Conservation (phyloP, 768 basidiomycete species). For the Fomitopsis pulvina region DNA sequence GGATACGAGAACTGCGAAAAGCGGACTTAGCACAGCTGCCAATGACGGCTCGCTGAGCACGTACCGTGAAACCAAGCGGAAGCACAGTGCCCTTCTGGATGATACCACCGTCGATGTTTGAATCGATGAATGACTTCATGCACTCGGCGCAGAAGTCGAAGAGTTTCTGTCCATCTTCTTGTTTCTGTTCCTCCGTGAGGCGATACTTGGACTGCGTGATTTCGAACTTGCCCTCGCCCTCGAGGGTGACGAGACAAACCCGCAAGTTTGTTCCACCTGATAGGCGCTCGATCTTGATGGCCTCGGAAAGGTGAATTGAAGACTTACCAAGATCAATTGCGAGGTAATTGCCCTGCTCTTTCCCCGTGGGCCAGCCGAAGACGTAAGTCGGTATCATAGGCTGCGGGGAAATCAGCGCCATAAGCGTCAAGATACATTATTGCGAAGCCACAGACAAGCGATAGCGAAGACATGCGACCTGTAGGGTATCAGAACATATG, state of each 20-base stretch:
- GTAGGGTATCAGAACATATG: too few species aligned
- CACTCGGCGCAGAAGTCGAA: conserved; percentile 99
- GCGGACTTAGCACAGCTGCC: not conserved
- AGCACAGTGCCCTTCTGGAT: conserved; percentile 51
- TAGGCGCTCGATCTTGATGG: not conserved
- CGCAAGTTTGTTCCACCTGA: conserved; percentile 95
- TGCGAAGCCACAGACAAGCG: too few species aligned
- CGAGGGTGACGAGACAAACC: conserved; percentile 90
- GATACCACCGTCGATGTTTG: conserved; percentile 50
- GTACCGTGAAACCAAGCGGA: conserved; percentile 89
- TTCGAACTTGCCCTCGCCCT: conserved; percentile 94
- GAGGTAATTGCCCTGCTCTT: conserved; percentile 85
- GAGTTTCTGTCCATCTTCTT: conserved; percentile 89
- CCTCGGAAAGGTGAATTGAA: not conserved
- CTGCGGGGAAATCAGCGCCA: conserved; percentile 31
- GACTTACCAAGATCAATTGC: conserved; percentile 81
- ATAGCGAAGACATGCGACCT: too few species aligned
- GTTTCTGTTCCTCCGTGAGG: conserved; percentile 95
- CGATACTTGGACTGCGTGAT: conserved; percentile 97
- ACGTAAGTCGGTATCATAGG: conserved; percentile 98
- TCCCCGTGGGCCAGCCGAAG: conserved; percentile 89
- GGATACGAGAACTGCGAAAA: conserved; percentile 83
- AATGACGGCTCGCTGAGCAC: conserved; percentile 24
- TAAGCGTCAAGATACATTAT: too few species aligned
- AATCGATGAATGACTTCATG: conserved; percentile 80